Conservation (phyloP, 306 rosid genomes). For the Citrullus amarus region DNA sequence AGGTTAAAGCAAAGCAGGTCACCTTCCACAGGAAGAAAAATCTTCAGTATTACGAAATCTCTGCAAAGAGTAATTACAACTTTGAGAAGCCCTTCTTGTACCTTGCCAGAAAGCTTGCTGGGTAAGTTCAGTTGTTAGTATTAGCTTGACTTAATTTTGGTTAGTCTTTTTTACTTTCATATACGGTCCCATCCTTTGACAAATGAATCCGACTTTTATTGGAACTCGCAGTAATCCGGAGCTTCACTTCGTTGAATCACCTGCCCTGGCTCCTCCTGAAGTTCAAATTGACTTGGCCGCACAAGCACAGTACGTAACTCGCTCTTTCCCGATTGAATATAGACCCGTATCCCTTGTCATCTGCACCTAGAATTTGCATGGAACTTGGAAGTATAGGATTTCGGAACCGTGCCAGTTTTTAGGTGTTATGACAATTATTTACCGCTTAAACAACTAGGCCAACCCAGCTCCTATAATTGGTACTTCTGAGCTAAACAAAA, state of each 20-base stretch:
- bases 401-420: too few species aligned
- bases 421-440: not conserved
- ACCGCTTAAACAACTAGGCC: too few species aligned
- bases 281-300: conserved; percentile 65
- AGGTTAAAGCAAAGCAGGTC: conserved; percentile 71
- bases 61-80: conserved; percentile 66
- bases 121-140: conserved; percentile 20
- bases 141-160: not conserved
- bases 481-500: too few species aligned
- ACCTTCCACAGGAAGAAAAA: conserved; percentile 70
- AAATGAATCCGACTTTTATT: not conserved
- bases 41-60: conserved; percentile 59
- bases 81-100: conserved; percentile 67
- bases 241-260: conserved; percentile 78
- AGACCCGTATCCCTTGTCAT: not conserved
- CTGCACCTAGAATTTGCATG: not conserved
- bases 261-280: conserved; percentile 86
- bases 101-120: conserved; percentile 82
- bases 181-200: not conserved
- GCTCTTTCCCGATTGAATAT: not conserved
- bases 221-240: conserved; percentile 49
- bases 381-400: not conserved
- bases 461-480: too few species aligned
- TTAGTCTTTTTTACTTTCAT: not conserved
- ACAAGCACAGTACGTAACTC: conserved; percentile 42